Evolutionary conservation across 352 stramenopile genomes (phyloP).

Genomic region (Thalassiosira mediterranea): DNA sequence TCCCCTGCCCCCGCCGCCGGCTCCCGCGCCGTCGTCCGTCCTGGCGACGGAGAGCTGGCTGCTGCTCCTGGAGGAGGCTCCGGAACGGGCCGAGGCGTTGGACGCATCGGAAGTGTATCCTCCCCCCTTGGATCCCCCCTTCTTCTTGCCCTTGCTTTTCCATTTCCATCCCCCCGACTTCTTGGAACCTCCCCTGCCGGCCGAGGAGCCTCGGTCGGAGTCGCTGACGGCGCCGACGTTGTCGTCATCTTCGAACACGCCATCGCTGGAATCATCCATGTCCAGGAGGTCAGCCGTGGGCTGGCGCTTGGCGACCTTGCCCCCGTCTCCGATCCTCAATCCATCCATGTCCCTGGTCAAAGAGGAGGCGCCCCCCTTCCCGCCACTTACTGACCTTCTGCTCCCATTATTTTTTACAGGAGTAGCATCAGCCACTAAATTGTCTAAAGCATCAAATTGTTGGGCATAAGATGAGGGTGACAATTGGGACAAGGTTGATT

Average conservation of each 20-base stretch:
- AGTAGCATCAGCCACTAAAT: slow-evolving; percentile 21
- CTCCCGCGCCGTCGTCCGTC: slow-evolving; percentile 1
- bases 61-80: too few relatives aligned
- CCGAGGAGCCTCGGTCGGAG: background rate
- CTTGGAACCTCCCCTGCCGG: too few relatives aligned
- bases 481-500: slow-evolving; percentile 29
- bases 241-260: slow-evolving; percentile 33
- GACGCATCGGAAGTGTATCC: background rate
- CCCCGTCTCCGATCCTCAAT: slow-evolving; percentile 3
- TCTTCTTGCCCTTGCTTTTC: background rate
- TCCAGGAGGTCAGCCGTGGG: slow-evolving; percentile 14
- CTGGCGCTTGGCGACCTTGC: background rate
- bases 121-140: background rate
- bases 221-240: background rate
- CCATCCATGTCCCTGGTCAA: slow-evolving; percentile 15
- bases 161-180: too few relatives aligned
- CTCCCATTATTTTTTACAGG: background rate
- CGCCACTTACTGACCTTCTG: background rate
- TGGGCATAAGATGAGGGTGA: slow-evolving; percentile 35
- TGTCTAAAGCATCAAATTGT: slow-evolving; percentile 41
- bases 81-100: too few relatives aligned
- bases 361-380: background rate
- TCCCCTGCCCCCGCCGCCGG: slow-evolving; percentile 8
- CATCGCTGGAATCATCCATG: slow-evolving; percentile 33
- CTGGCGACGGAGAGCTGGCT: background rate